phyloP scores from a whole-genome alignment of 495 filamentous ascomycete genomes.

The Neurospora sp. region DNA sequence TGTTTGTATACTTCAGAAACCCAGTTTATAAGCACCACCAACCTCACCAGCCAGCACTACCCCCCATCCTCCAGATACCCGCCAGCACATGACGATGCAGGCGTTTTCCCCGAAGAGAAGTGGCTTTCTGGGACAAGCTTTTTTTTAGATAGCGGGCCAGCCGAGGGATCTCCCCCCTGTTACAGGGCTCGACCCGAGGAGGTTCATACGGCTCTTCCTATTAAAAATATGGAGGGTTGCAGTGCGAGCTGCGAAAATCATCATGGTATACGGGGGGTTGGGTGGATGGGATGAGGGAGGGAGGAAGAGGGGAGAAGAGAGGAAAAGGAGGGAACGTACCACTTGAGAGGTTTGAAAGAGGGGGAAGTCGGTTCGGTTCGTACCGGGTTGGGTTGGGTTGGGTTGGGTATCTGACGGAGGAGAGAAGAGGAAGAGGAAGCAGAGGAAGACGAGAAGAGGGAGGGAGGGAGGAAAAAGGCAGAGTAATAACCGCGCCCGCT shows the following conservation, averaged over 20 bases:
- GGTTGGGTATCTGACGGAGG: background rate
- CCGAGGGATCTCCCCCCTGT: background rate
- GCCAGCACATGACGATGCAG: conserved; percentile 42
- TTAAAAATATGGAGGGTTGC: conserved; percentile 32
- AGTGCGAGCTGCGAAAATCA: conserved; percentile 39
- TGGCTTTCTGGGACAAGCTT: background rate
- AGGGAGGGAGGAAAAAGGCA: background rate
- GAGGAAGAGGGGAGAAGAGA: too few relatives aligned
- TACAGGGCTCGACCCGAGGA: conserved; percentile 6
- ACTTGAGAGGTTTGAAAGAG: background rate
- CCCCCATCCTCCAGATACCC: conserved; percentile 19
- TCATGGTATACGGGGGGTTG: conserved; percentile 25
- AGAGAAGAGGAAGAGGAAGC: background rate
- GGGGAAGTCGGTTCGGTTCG: background rate
- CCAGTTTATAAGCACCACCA: conserved; percentile 39
- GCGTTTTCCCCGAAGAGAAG: conserved; percentile 10
- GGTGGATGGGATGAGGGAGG: background rate
- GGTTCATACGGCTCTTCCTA: conserved; percentile 48
- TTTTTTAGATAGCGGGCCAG: conserved; percentile 3
- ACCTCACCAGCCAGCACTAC: conserved; percentile 20
- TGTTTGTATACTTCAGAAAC: conserved; percentile 31
- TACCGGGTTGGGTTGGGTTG: background rate
- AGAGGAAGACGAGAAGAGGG: background rate
- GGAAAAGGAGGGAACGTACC: conserved; percentile 4
- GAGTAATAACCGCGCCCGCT: background rate